Evolutionary conservation across 306 rosid genomes (phyloP).

Genomic region (Glycine soja): DNA sequence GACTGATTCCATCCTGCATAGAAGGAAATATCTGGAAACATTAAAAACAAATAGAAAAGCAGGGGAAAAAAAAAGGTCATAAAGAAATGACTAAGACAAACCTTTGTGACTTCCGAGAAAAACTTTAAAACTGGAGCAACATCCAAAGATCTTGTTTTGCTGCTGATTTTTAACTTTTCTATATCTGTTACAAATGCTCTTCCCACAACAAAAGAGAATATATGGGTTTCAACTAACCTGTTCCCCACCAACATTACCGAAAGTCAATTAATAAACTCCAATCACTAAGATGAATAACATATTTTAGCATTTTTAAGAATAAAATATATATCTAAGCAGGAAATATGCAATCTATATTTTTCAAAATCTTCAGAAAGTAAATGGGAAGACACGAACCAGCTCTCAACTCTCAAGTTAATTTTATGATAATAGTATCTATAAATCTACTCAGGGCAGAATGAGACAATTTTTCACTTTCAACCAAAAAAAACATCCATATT

Average conservation of each 20-base stretch:
- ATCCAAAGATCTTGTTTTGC: conserved; percentile 82
- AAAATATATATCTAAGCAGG: conserved; percentile 26
- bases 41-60: conserved; percentile 28
- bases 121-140: conserved; percentile 73
- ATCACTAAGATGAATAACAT: conserved; percentile 32
- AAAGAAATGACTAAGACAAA: conserved; percentile 51
- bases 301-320: conserved; percentile 27
- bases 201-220: conserved; percentile 99
- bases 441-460: conserved; percentile 10
- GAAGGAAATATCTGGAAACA: conserved; percentile 43
- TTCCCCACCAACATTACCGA: conserved; percentile 45
- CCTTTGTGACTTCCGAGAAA: conserved; percentile 88
- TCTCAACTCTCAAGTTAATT: conserved; percentile 35
- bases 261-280: conserved; percentile 48
- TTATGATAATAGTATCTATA: conserved; percentile 22
- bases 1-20: conserved; percentile 84
- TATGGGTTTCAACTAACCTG: conserved; percentile 99
- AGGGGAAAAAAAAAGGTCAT: conserved; percentile 25
- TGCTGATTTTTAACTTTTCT: conserved; percentile 87
- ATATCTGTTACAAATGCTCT: conserved; percentile 99
- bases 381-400: conserved; percentile 27
- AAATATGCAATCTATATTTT: conserved; percentile 36
- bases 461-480: neutral
- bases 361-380: conserved; percentile 25
- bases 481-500: too few species aligned